Conservation (phyloP, 768 basidiomycete genomes). For the Rhodotorula toruloides region DNA sequence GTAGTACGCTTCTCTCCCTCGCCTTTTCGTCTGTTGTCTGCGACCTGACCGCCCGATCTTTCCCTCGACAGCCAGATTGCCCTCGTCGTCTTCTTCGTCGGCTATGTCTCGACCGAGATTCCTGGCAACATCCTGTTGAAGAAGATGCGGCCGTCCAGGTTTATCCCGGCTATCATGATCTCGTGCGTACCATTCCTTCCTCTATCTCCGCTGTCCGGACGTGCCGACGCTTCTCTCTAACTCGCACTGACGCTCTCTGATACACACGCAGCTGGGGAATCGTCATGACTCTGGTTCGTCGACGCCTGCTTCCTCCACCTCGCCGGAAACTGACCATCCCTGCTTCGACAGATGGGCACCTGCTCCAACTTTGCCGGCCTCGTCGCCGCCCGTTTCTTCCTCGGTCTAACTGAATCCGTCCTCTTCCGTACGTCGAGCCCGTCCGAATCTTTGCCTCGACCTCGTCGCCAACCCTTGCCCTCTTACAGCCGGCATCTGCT, state of each 20-base stretch:
- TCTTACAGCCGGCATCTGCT: conserved; percentile 34
- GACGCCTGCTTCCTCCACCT: background rate
- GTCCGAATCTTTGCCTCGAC: too few species aligned
- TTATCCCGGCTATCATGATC: conserved; percentile 11
- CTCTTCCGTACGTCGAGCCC: background rate
- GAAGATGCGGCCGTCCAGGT: conserved; percentile 7
- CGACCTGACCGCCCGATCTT: background rate
- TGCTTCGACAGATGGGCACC: conserved; percentile 18
- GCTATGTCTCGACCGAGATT: conserved; percentile 16
- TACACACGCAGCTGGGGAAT: background rate
- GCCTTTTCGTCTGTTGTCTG: background rate
- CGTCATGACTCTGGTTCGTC: background rate
- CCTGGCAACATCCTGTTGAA: conserved; percentile 33
- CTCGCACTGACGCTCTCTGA: background rate
- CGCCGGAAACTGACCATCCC: background rate
- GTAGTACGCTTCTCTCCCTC: conserved; percentile 6
- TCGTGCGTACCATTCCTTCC: too few species aligned
- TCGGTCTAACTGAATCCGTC: conserved; percentile 15
- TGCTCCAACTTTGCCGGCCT: conserved; percentile 32
- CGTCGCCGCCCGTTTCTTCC: conserved; percentile 24
- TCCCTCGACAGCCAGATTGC: conserved; percentile 16
- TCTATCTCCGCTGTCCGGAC: too few species aligned
- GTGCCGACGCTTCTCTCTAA: too few species aligned
- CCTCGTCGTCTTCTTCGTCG: conserved; percentile 45
- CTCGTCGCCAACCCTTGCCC: background rate